Evolutionary conservation across 1,139 yeast genomes (phyloP).

Genomic region (Zygoascus hellenicus): DNA sequence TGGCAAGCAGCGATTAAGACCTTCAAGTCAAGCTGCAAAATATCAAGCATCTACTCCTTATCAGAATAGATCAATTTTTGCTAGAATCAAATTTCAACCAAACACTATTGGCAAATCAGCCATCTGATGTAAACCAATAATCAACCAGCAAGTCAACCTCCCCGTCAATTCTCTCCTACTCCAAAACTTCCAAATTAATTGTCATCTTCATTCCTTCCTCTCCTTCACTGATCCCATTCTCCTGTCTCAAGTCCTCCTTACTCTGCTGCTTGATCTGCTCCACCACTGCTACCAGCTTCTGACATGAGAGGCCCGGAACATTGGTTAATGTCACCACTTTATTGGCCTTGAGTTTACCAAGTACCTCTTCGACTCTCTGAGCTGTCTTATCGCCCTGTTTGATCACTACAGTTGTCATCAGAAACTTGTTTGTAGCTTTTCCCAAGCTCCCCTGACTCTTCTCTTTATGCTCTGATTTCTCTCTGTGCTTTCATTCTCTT

Average conservation of each 20-base stretch:
- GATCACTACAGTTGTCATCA: background rate
- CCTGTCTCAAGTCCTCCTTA: slow-evolving; percentile 5
- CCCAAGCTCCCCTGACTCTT: background rate
- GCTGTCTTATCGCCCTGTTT: slow-evolving; percentile 20
- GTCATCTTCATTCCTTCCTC: background rate
- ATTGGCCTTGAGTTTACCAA: slow-evolving; percentile 8
- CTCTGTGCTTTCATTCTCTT: slow-evolving; percentile 1
- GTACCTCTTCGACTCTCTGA: slow-evolving; percentile 12
- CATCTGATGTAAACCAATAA: too few species aligned
- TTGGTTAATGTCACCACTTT: slow-evolving; percentile 16
- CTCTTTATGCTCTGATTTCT: background rate
- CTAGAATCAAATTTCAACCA: too few species aligned
- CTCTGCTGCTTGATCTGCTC: slow-evolving; percentile 23
- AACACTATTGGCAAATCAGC: too few species aligned
- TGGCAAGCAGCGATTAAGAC: too few species aligned
- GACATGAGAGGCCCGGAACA: slow-evolving; percentile 18
- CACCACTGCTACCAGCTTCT: slow-evolving; percentile 26
- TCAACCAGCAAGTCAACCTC: too few species aligned
- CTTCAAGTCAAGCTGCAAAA: too few species aligned
- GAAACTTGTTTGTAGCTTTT: too few species aligned
- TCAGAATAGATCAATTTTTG: too few species aligned
- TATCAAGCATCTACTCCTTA: too few species aligned
- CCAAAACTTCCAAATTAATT: background rate
- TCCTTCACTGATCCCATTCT: slow-evolving; percentile 4
- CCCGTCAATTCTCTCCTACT: too few species aligned